phyloP scores from a whole-genome alignment of 345 rosid species.

The Populus pruinosa region DNA sequence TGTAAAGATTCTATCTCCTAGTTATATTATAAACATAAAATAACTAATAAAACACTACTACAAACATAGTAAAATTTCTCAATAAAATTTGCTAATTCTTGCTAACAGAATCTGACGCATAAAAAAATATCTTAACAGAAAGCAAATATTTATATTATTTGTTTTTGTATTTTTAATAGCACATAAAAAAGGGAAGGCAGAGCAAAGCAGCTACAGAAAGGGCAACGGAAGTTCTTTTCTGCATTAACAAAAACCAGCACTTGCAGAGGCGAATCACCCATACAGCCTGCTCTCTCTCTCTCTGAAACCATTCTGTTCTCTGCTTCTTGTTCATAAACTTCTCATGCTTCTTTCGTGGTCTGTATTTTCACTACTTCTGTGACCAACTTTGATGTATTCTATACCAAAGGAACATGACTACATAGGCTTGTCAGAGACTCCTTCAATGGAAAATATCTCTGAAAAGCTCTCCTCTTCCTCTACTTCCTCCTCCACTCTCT shows the following conservation, averaged over 20 bases:
- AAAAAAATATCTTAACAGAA: too few relatives aligned
- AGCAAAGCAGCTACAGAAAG: conserved; percentile 29
- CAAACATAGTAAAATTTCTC: too few relatives aligned
- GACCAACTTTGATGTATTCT: conserved; percentile 39
- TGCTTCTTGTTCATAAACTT: background rate
- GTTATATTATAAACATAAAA: too few relatives aligned
- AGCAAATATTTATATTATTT: too few relatives aligned
- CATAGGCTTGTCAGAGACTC: conserved; percentile 53
- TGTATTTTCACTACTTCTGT: background rate
- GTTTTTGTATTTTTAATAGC: too few relatives aligned
- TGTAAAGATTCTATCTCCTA: too few relatives aligned
- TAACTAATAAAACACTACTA: too few relatives aligned
- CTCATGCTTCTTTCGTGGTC: background rate
- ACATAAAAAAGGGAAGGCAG: background rate
- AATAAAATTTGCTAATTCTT: too few relatives aligned
- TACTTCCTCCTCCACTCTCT: conserved; percentile 31
- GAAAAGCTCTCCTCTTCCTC: conserved; percentile 38
- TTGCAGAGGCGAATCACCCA: conserved; percentile 1
- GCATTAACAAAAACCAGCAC: conserved; percentile 35
- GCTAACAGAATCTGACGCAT: too few relatives aligned
- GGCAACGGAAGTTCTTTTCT: conserved; percentile 50
- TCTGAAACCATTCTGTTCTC: background rate
- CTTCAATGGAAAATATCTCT: conserved; percentile 42
- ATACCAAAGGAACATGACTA: conserved; percentile 58
- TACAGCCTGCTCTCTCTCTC: background rate